These are phyloP conservation scores for Penicillium nordicum DNA, from an alignment of 2,329 filamentous ascomycete genomes.

Conservation along the genomic window DNA sequence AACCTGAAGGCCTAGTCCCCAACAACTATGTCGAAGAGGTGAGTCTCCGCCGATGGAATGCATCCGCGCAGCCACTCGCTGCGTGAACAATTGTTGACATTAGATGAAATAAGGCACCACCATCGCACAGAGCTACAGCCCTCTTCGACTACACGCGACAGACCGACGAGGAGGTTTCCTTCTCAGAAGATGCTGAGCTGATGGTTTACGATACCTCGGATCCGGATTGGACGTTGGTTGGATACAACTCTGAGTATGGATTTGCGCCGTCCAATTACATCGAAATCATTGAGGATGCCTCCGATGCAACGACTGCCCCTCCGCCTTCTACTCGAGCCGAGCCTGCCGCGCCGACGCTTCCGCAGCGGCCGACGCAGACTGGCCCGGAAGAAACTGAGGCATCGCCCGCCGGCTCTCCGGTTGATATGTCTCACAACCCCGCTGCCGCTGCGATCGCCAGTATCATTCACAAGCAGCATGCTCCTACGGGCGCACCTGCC, in stretches of 20 bases:
- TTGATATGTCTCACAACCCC: slow-evolving; percentile 49
- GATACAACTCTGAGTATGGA: slow-evolving; percentile 78
- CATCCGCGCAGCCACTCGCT: not conserved
- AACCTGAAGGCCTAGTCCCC: slow-evolving; percentile 84
- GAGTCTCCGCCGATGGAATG: slow-evolving; percentile 33
- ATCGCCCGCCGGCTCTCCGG: slow-evolving; percentile 34
- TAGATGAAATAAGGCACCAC: slow-evolving; percentile 57
- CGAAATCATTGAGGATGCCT: slow-evolving; percentile 58
- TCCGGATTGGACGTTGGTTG: slow-evolving; percentile 94
- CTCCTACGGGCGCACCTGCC: slow-evolving; percentile 27
- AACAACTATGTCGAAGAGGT: slow-evolving; percentile 96
- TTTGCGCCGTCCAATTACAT: slow-evolving; percentile 98
- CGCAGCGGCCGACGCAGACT: slow-evolving; percentile 27
- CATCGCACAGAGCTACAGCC: slow-evolving; percentile 72
- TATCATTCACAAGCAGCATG: slow-evolving; percentile 43
- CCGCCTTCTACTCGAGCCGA: slow-evolving; percentile 27
- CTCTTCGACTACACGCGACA: slow-evolving; percentile 97
- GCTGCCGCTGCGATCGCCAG: slow-evolving; percentile 56
- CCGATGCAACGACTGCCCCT: slow-evolving; percentile 45
- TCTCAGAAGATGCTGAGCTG: slow-evolving; percentile 80
- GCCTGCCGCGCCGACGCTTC: slow-evolving; percentile 41
- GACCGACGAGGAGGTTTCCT: slow-evolving; percentile 96
- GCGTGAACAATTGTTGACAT: not conserved
- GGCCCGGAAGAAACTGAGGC: slow-evolving; percentile 24
- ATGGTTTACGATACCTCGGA: slow-evolving; percentile 87